phyloP scores from a whole-genome alignment of 306 rosid species.

The Benincasa hispida region DNA sequence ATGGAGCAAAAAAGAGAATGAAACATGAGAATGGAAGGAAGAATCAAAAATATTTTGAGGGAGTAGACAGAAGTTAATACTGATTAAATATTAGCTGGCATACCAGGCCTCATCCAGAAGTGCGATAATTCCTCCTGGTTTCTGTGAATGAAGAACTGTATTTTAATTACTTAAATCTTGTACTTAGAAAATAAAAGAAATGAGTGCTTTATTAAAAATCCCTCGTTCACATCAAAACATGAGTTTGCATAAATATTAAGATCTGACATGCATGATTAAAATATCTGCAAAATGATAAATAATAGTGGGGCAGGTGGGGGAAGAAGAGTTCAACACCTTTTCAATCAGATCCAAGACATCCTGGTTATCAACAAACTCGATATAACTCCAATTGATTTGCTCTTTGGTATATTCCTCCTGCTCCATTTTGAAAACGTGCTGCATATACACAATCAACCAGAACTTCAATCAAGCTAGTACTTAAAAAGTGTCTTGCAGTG shows the following conservation, averaged over 20 bases:
- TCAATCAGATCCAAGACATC: conserved; percentile 97
- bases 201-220: not conserved
- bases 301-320: conserved; percentile 1
- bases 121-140: conserved; percentile 97
- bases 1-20: conserved; percentile 19
- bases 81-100: conserved; percentile 18
- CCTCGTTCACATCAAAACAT: not conserved
- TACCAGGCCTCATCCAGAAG: conserved; percentile 99
- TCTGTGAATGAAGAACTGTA: conserved; percentile 37
- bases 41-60: conserved; percentile 13
- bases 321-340: conserved; percentile 46
- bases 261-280: not conserved
- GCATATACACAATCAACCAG: conserved; percentile 23
- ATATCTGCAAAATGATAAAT: not conserved
- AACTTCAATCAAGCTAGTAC: conserved; percentile 2
- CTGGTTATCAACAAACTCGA: conserved; percentile 96
- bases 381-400: conserved; percentile 96
- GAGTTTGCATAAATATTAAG: not conserved
- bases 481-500: conserved; percentile 1
- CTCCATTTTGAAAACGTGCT: conserved; percentile 99
- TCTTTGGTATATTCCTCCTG: conserved; percentile 99
- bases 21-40: conserved; percentile 24
- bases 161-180: conserved; percentile 13
- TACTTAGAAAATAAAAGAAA: conserved; percentile 4
- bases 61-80: not conserved